These are phyloP conservation scores for Cryptosporidium viatorum DNA, from an alignment of 169 alveolate genomes.

Conservation along the genomic window DNA sequence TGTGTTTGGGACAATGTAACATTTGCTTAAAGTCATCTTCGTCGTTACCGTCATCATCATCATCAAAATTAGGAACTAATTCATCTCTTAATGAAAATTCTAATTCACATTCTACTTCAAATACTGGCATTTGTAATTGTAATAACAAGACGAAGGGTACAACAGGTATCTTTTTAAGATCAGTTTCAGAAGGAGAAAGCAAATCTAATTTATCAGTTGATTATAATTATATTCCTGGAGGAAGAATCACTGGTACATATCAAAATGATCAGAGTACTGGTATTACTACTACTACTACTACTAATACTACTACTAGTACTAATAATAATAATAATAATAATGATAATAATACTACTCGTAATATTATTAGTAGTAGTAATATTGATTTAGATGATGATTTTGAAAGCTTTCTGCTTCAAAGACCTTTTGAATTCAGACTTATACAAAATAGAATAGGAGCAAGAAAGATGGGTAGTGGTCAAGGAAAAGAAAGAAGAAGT, in stretches of 20 bases:
- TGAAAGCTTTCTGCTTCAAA: conserved; percentile 38
- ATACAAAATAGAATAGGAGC: neutral
- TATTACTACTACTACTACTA: neutral
- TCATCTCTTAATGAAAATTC: too few species aligned
- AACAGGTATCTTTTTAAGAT: neutral
- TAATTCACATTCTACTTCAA: neutral
- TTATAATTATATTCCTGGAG: neutral
- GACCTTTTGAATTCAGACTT: conserved; percentile 48
- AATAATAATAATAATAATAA: neutral
- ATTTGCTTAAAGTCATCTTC: neutral
- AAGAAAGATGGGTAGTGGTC: neutral
- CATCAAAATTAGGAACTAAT: neutral
- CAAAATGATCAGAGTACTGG: neutral
- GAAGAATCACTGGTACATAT: neutral
- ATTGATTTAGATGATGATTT: conserved; percentile 18
- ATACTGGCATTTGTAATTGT: neutral
- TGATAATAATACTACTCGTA: neutral
- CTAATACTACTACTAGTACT: neutral
- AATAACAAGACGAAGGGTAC: too few species aligned
- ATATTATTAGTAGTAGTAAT: neutral
- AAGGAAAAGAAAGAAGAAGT: neutral
- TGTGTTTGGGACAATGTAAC: neutral
- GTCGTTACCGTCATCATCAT: neutral
- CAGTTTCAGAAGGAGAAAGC: neutral
- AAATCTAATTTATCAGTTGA: neutral